Base-by-base conservation (phyloP, 805 yeast species). In the Candida maesae region DNA sequence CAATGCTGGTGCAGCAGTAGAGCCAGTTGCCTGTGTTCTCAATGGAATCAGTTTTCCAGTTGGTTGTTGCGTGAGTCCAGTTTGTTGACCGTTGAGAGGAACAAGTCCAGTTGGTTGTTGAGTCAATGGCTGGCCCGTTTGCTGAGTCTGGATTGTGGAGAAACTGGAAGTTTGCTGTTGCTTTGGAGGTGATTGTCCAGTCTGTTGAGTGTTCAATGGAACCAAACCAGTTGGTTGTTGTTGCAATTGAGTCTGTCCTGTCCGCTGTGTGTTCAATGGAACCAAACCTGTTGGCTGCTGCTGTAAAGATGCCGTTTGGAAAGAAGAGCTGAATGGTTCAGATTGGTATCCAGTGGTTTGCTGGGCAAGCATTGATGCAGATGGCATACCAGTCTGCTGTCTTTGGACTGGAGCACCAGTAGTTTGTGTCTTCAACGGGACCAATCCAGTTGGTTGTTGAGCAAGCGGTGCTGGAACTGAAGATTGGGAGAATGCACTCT, bases 91-190 rank as follows among this genome's bases (percentile, higher is more conserved):
- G 10, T 45, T 36, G 39, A 61, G 61, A 30, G 60, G 59, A 14
- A 53, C 38, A 16, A 53, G 6, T 1, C 67, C 68, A 23, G 76
- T 65, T 14, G 58, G 47, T 49, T 71, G 69, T n/a, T 64, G 55
- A 16, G 44, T 59, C 46, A 55, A 55, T 21, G 51, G 48, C 9
- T 21, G 31, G 16, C 44, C 47, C 10, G 53, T 27, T 29, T 55
- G 39, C 50, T 41, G 37, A 11, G 14, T 19, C 18, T 55, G 23
- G 36, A 82, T 77, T 38, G 78, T 73, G 25, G 76, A 65, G 9
- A 75, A 68, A 4, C 88, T 84, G 4, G 90, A n/a, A n/a, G n/a
- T 82, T 41, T 72, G 74, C 56, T 81, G 87, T 8, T 81, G 74
- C 45, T 68, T 33, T 6, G 25, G 35, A 23, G 23, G n/a, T 14